Base-by-base conservation (phyloP, 2,329 filamentous ascomycete species). In the Eurotiales sp. region DNA sequence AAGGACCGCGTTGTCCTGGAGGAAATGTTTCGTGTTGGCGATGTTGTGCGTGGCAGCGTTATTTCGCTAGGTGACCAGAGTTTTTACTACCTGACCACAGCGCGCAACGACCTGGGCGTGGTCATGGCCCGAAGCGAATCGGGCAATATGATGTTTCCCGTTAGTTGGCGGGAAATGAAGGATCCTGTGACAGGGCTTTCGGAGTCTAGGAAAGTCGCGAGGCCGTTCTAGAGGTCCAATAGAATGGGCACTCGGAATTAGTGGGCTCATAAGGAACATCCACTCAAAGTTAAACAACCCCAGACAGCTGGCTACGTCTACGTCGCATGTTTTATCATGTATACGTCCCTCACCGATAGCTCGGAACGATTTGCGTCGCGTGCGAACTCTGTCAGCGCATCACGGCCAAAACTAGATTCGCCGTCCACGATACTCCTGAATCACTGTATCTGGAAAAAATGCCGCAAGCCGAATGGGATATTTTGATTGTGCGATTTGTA, bases 11-110 rank as follows among this genome's bases (percentile, higher is more conserved):
- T 96, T 39, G 89, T 87, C 67, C 88, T 97, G 56, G 86, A 89
- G 59, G 90, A 96, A 68, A 88, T 86, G 63, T 97, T 97, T 66
- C 81, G 90, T 58, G 91, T 95, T 0, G 93, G 93, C 0, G 93
- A 99, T 74, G 84, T 97, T 58, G 88, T 99, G 46, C 77, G 89
- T 46, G 93, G 90, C 4, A 81, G 86, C 51, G 90, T 99, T 63
- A 93, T 95, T 53, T 93, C 88, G 7, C 73, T 97, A 12, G 93
- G 93, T 32, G 93, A 99, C 66, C 91, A 97, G 73, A 84, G 87
- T 46, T 95, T 89, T 63, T 99, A 97, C 69, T 99, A 96, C 69
- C 79, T 95, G n/a, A 88, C 86, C 22, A 99, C 93, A 1, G 90
- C 90, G 23, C 83, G 83, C 59, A 97, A 99, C 70, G 88, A 95